phyloP scores from a whole-genome alignment of 371 early-diverging fungal genomes.

The Mortierella sp. region DNA sequence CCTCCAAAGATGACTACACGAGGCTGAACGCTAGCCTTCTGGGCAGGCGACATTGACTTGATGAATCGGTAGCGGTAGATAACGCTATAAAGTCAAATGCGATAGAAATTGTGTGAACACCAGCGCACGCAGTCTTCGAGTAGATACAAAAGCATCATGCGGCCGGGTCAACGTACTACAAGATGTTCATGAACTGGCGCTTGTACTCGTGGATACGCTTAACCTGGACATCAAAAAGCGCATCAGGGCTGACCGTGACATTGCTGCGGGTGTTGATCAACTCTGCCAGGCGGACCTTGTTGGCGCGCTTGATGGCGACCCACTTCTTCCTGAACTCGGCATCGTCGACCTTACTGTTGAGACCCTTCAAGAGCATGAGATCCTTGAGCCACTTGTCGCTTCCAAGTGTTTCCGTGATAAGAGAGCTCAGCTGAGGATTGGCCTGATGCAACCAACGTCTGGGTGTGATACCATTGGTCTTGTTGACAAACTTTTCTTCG shows the following conservation, averaged over 20 bases:
- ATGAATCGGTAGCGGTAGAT: slow-evolving; percentile 87
- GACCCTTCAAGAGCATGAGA: slow-evolving; percentile 65
- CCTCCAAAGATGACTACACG: slow-evolving; percentile 87
- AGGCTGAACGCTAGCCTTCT: slow-evolving; percentile 72
- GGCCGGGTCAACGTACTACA: slow-evolving; percentile 60
- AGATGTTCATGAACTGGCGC: slow-evolving; percentile 96
- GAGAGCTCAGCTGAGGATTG: slow-evolving; percentile 81
- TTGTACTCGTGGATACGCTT: slow-evolving; percentile 97
- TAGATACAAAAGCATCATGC: neutral
- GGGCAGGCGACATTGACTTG: slow-evolving; percentile 74
- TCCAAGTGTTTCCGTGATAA: slow-evolving; percentile 83
- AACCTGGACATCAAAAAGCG: slow-evolving; percentile 93
- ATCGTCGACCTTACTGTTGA: slow-evolving; percentile 72
- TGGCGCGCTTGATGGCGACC: slow-evolving; percentile 85
- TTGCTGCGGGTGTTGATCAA: slow-evolving; percentile 74
- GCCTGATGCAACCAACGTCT: slow-evolving; percentile 94
- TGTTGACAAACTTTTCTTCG: slow-evolving; percentile 86
- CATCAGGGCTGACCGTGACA: slow-evolving; percentile 79
- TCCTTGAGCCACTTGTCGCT: slow-evolving; percentile 80
- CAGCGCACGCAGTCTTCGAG: neutral
- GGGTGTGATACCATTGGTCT: slow-evolving; percentile 95
- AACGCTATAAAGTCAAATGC: slow-evolving; percentile 58
- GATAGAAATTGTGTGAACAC: neutral
- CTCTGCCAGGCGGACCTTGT: slow-evolving; percentile 88
- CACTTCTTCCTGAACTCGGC: slow-evolving; percentile 78